Evolutionary conservation across 345 rosid species (phyloP).

Genomic region (Eucalyptus tenuipes): DNA sequence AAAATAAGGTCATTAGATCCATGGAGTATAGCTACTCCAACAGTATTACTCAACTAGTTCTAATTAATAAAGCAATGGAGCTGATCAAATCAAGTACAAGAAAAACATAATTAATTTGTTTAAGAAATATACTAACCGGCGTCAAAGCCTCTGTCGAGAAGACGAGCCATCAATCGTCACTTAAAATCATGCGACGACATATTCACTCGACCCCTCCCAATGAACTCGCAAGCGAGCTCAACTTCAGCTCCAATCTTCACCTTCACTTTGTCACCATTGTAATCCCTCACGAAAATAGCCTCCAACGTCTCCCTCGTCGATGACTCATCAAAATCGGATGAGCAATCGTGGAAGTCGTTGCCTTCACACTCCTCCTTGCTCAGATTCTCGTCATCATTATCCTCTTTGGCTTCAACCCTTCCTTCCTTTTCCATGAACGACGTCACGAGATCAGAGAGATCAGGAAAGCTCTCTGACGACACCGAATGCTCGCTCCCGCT

Average conservation of each 20-base stretch:
- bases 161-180: slow-evolving; percentile 39
- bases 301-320: not conserved
- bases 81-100: not conserved
- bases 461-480: slow-evolving; percentile 10
- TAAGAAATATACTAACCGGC: slow-evolving; percentile 38
- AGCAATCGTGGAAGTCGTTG: not conserved
- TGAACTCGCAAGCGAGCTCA: slow-evolving; percentile 1
- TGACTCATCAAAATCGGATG: not conserved
- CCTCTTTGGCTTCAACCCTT: not conserved
- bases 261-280: not conserved
- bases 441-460: slow-evolving; percentile 66
- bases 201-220: slow-evolving; percentile 9
- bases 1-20: not conserved
- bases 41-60: not conserved
- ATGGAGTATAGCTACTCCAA: not conserved
- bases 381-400: not conserved
- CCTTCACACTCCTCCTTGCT: not conserved
- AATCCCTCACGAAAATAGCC: not conserved
- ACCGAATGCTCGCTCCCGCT: slow-evolving; percentile 67
- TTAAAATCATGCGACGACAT: slow-evolving; percentile 9
- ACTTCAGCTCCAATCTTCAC: slow-evolving; percentile 15
- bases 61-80: not conserved
- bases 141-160: slow-evolving; percentile 52
- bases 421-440: slow-evolving; percentile 58
- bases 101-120: not conserved